Base-by-base conservation (phyloP, 2,329 filamentous ascomycete genomes). In the Curvularia eragrostidis region DNA sequence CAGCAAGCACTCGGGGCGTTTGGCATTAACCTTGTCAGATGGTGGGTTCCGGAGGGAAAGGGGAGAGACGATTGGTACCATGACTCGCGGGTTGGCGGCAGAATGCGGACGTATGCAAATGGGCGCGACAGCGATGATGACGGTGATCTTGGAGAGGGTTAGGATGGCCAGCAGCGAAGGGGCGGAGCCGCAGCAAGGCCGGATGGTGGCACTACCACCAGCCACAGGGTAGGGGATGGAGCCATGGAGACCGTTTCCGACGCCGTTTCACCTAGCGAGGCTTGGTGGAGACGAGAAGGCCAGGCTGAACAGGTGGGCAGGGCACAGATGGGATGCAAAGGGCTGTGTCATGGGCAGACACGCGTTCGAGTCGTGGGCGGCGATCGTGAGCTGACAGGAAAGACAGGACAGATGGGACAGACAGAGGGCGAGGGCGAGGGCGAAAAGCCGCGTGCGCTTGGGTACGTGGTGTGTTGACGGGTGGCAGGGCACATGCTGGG, bases 221-320 rank as follows among this genome's bases (percentile, higher is more conserved):
- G 34, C 34, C 34, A 36, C 34, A 18, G 34, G 10, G 15, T 23
- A 13, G 23, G 15, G 39, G 7, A 18, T 13, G 3, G 3, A 18
- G 10, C n/a, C 23, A 26, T 44, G 28, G 39, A 39, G 19, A 13
- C 49, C 39, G 30, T 44, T 44, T 52, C 39, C 41, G 41, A 28
- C 49, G 41, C 39, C 28, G 49, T 44, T 52, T 44, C 49, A 44
- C 21, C 13, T 43, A 44, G 30, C 28, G 19, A 43, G 26, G 30
- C 38, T 12, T 34, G 30, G 49, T 52, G 49, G 21, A 44, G 39
- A 44, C 30, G 19, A 26, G 10, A 18, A 8, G 18, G 8, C 26
- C n/a, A 26, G 23, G 48, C 42, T 26, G 9, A 32, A 21, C 28
- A 24, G 41, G 41, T 18, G 15, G n/a, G 26, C 12, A 41, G 39